Evolutionary conservation across 805 yeast species (phyloP).

Genomic region (Saccharomycopsis sp.): DNA sequence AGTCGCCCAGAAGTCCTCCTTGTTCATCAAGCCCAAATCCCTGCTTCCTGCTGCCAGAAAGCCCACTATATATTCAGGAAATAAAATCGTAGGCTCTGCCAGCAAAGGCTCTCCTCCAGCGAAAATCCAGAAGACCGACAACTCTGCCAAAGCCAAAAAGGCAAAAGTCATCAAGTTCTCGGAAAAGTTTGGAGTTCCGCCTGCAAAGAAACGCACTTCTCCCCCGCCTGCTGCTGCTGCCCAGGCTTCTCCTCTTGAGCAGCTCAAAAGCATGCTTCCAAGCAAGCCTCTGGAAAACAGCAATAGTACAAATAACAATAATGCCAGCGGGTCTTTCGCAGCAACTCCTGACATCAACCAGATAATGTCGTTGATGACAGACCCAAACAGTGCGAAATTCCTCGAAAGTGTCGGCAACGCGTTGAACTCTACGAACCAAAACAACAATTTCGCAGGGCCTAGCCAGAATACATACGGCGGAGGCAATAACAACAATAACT

Average conservation of each 20-base stretch:
- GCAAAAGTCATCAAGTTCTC: neutral
- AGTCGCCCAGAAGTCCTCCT: neutral
- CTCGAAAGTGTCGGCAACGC: neutral
- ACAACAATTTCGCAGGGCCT: neutral
- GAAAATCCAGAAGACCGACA: constrained; percentile 4
- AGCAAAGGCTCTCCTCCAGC: neutral
- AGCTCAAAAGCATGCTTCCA: neutral
- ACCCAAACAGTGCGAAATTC: neutral
- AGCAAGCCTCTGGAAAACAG: neutral
- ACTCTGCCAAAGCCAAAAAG: constrained; percentile 2
- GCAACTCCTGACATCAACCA: neutral
- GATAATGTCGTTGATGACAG: neutral
- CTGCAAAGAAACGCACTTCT: neutral
- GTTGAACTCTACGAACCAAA: neutral
- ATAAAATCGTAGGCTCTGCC: constrained; percentile 2
- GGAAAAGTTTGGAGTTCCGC: neutral
- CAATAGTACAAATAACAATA: neutral
- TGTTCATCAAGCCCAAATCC: neutral
- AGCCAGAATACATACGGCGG: neutral
- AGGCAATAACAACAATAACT: neutral
- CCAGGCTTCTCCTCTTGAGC: neutral
- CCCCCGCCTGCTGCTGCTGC: neutral
- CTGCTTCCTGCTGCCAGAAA: neutral
- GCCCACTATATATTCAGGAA: constrained; percentile 10
- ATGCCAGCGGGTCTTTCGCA: neutral